These are phyloP conservation scores for Penicillium goetzii DNA, from an alignment of 495 filamentous ascomycete genomes.

Conservation along the genomic window DNA sequence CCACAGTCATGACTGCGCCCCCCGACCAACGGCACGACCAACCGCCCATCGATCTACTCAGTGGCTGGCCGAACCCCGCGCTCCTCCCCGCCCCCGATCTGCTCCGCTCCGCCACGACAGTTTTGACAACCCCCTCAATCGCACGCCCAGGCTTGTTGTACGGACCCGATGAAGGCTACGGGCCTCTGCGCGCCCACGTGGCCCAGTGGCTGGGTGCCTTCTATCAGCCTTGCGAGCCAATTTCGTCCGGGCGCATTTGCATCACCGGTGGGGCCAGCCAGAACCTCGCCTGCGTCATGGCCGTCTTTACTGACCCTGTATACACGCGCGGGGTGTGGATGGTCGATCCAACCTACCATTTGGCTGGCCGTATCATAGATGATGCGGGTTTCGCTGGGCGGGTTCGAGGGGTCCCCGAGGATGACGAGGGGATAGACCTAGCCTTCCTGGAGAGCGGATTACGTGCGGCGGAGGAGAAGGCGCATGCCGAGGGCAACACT, in stretches of 20 bases:
- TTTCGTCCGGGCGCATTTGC: constrained; percentile 64
- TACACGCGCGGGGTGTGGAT: constrained; percentile 79
- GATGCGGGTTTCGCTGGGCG: constrained; percentile 70
- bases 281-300: constrained; percentile 71
- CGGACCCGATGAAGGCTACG: constrained; percentile 76
- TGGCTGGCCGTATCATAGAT: constrained; percentile 77
- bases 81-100: constrained; percentile 70
- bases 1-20: constrained; percentile 14
- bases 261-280: constrained; percentile 83
- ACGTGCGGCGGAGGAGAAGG: constrained; percentile 41
- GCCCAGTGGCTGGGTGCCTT: constrained; percentile 69
- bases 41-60: constrained; percentile 64
- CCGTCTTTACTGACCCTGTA: constrained; percentile 74
- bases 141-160: constrained; percentile 67
- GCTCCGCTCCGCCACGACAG: constrained; percentile 53
- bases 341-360: constrained; percentile 77
- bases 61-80: constrained; percentile 70
- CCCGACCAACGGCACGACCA: constrained; percentile 10
- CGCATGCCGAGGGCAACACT: constrained; percentile 32
- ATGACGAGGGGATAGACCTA: constrained; percentile 73
- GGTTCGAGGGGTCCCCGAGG: constrained; percentile 69
- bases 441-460: constrained; percentile 56
- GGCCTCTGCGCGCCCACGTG: constrained; percentile 63
- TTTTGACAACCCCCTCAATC: constrained; percentile 61
- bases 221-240: constrained; percentile 53